These are phyloP conservation scores for Kalmanozyma brasiliensis DNA, from an alignment of 1,284 basidiomycete genomes.

Conservation along the genomic window DNA sequence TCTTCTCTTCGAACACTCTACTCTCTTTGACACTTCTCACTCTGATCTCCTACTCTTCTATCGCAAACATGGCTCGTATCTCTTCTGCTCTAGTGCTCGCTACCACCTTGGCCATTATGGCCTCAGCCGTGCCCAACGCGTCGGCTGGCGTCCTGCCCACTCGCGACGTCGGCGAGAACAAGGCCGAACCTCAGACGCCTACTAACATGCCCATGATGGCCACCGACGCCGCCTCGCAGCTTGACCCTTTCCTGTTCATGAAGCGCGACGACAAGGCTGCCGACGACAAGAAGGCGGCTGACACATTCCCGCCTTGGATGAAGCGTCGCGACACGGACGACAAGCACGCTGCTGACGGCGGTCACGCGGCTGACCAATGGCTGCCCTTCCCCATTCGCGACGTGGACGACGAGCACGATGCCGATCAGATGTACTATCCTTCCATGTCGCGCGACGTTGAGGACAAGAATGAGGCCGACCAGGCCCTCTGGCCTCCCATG, in stretches of 20 bases:
- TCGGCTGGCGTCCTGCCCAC: conserved; percentile 13
- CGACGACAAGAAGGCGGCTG: not conserved
- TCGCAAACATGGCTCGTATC: conserved; percentile 35
- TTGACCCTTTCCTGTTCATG: no score
- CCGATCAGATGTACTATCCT: no score
- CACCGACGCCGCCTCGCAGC: no score
- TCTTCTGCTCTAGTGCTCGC: conserved; percentile 17
- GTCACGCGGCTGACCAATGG: not conserved
- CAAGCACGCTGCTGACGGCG: not conserved
- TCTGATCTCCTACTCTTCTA: not conserved
- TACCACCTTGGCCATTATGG: conserved; percentile 12
- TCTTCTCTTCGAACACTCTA: not conserved
- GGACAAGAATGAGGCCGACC: no score
- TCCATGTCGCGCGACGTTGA: no score
- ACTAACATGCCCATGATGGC: not conserved
- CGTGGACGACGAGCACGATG: no score
- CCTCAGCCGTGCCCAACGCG: conserved; percentile 1
- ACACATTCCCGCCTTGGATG: not conserved
- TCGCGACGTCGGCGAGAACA: not conserved
- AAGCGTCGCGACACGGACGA: not conserved
- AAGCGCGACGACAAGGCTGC: not conserved
- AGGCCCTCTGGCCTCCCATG: no score
- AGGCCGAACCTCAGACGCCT: not conserved
- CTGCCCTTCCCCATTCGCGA: no score
- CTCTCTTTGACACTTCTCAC: not conserved